Conservation (phyloP, 2,329 filamentous ascomycete species). For the Alternaria burnsii region DNA sequence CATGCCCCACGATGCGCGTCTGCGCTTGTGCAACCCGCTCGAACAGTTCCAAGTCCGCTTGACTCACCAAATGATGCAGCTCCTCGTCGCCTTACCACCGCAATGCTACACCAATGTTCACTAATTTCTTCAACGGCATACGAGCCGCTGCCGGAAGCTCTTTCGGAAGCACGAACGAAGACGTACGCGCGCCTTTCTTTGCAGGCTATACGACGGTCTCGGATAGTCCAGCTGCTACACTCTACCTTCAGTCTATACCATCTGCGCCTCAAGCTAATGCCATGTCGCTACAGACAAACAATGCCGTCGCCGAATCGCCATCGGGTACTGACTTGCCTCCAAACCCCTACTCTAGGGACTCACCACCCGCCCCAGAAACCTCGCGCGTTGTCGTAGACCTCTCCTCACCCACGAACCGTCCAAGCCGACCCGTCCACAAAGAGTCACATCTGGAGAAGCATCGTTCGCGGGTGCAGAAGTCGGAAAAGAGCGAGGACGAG, state of each 20-base stretch:
- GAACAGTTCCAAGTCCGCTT: background rate
- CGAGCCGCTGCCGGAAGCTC: conserved; percentile 13
- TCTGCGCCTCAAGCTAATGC: conserved; percentile 21
- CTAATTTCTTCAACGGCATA: conserved; percentile 9
- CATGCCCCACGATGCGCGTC: conserved; percentile 23
- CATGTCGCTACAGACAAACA: conserved; percentile 31
- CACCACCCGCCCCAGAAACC: conserved; percentile 8
- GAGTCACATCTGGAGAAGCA: background rate
- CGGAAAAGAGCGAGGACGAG: conserved; percentile 20
- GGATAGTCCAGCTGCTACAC: background rate
- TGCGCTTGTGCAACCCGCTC: conserved; percentile 15
- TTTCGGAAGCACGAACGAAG: conserved; percentile 7
- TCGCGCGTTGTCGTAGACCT: conserved; percentile 16
- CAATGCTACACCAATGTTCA: conserved; percentile 20
- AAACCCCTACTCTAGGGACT: conserved; percentile 9
- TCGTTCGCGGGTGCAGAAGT: background rate
- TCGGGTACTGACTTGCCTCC: conserved; percentile 13
- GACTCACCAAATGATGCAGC: conserved; percentile 12
- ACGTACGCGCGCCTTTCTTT: conserved; percentile 21
- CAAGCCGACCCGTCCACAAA: background rate
- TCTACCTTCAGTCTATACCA: background rate
- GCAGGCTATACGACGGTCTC: background rate
- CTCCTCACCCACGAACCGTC: conserved; percentile 16
- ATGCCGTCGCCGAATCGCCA: conserved; percentile 21
- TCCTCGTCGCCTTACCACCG: conserved; percentile 7